Conservation (phyloP, 148 eudicot genomes). For the Persicaria tinctoria region DNA sequence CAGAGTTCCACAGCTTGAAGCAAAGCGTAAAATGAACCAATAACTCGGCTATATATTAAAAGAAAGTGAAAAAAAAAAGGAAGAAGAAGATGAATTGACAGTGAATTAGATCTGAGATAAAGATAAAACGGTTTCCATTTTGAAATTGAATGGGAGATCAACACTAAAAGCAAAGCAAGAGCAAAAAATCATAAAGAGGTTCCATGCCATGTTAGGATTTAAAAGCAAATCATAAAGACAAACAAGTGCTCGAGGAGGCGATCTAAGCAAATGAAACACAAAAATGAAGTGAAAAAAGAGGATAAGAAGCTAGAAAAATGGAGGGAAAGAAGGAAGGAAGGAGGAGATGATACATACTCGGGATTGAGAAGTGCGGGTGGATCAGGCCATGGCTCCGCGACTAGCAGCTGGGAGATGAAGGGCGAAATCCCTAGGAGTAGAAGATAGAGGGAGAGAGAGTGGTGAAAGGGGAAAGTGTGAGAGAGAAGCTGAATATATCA, state of each 20-base stretch:
- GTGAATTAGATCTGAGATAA: conserved; percentile 20
- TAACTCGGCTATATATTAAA: neutral
- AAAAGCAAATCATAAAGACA: neutral
- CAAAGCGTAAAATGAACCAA: neutral
- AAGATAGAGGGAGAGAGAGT: conserved; percentile 12
- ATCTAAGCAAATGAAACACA: conserved; percentile 12
- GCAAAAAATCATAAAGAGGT: neutral
- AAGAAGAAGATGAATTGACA: neutral
- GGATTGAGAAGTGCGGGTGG: neutral
- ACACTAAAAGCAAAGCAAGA: conserved; percentile 7
- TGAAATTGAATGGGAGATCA: neutral
- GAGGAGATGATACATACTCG: neutral
- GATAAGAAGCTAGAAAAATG: conserved; percentile 22
- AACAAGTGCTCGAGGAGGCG: neutral
- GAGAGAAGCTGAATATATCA: conserved; percentile 22
- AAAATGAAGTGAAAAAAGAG: neutral
- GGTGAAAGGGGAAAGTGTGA: conserved; percentile 27
- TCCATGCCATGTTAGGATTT: neutral
- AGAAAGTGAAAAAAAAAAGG: neutral
- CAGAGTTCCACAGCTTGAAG: neutral
- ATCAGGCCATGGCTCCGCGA: conserved; percentile 16
- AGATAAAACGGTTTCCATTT: neutral
- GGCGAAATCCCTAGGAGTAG: neutral
- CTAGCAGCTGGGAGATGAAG: neutral
- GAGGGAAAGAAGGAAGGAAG: neutral